A percentile compares a stretch with the other conserved stretches of the same genome.
Conservation (phyloP, 2,329 filamentous ascomycete species). For the Metarhizium robertsii region DNA sequence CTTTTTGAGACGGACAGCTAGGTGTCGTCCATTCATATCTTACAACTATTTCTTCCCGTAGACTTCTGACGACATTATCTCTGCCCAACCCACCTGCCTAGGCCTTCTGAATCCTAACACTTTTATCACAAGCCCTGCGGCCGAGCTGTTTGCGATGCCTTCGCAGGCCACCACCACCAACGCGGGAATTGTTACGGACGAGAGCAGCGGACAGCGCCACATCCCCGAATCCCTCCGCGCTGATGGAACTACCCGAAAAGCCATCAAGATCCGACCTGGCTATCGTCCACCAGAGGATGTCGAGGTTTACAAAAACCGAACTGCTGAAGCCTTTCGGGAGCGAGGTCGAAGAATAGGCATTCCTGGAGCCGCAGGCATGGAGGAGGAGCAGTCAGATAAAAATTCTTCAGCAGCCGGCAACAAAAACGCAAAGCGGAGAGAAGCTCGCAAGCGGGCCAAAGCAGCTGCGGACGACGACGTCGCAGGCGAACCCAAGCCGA, state of each 20-base stretch:
- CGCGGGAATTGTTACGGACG: conserved; percentile 70
- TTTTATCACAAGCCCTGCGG: not conserved
- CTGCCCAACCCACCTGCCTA: not conserved
- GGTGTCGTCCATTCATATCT: not conserved
- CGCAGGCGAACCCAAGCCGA: conserved; percentile 37
- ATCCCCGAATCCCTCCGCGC: conserved; percentile 82
- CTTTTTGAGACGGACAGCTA: not conserved
- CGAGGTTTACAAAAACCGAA: conserved; percentile 90
- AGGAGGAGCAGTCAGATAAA: conserved; percentile 38
- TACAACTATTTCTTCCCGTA: not conserved
- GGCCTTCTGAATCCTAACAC: not conserved
- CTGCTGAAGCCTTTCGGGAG: conserved; percentile 75
- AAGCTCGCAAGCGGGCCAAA: conserved; percentile 47
- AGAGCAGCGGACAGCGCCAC: conserved; percentile 67
- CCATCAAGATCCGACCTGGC: conserved; percentile 88
- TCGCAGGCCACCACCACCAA: conserved; percentile 35
- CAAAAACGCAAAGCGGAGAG: conserved; percentile 77
- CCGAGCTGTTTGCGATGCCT: conserved; percentile 26
- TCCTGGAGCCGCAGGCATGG: conserved; percentile 59
- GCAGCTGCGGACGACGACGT: conserved; percentile 50
- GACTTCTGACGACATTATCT: not conserved
- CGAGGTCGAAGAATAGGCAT: conserved; percentile 54
- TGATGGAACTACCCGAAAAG: conserved; percentile 85
- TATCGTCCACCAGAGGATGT: conserved; percentile 94
- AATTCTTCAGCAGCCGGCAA: conserved; percentile 47